Evolutionary conservation across 2,329 filamentous ascomycete genomes (phyloP), one percentile per base, ranked within the genome.

Genomic region (Septoria petroselini): DNA sequence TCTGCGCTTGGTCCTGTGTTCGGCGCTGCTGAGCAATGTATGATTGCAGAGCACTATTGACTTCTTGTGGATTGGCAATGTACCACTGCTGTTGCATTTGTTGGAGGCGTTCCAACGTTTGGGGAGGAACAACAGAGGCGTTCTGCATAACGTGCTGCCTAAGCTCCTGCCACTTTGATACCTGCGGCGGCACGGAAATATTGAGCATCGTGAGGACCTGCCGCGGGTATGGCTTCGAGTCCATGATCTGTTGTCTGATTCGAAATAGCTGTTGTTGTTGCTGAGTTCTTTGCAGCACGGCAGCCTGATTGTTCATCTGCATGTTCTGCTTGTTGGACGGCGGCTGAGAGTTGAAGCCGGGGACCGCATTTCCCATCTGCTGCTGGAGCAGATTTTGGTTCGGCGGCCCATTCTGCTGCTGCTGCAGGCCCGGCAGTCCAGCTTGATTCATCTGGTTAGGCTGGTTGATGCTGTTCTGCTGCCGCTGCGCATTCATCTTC

Each of bases 91-190:
- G 17, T 47, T 66, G 63, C 42, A 55, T 37, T 11, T 49, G 33
- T 45, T 67, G 59, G 11, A 78, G 57, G 46, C 70, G 75, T 4
- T 67, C 57, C 14, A 72, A 46, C 37, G 70, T 71, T 3, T 70
- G 67, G 7, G 67, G 68, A 14, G 69, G 71, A 40, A 75, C 56
- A 4, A 69, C 65, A 40, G 69, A 67, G 12, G 69, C 67, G 48
- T 80, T 80, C 35, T 73, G 67, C 21, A 62, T 59, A 12, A 74
- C 73, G 70, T 77, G 79, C 44, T 75, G 67, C 62, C 81, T 82
- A 5, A 83, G 67, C 48, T 80, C 75, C 7, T 73, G 73, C 80
- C 80, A 83, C 2, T 73, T 75, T 57, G 73, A 76, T 18, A 82
- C 68, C 9, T 75, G 65, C 21, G 72, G 73, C 4, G 79, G 78